phyloP scores from a whole-genome alignment of 352 stramenopile genomes.

The Globisporangium lucens region DNA sequence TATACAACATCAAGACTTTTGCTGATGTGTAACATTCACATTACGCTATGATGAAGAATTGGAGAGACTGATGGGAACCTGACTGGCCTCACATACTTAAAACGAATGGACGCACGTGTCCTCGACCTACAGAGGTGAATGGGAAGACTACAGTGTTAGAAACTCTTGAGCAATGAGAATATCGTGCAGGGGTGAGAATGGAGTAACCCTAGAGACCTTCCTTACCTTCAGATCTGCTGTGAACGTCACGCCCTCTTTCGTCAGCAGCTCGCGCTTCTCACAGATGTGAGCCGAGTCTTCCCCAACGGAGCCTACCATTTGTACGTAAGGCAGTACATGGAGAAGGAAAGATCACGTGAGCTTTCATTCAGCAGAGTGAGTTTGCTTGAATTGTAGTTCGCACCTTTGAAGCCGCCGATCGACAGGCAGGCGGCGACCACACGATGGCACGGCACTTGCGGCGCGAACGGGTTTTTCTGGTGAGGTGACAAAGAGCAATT shows the following conservation, averaged over 20 bases:
- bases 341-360: no score
- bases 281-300: conserved; percentile 57
- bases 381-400: background rate
- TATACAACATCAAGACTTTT: background rate
- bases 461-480: conserved; percentile 82
- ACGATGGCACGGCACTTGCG: conserved; percentile 72
- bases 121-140: conserved; percentile 35
- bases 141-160: background rate
- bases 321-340: background rate
- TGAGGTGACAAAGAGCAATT: background rate
- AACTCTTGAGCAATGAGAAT: background rate
- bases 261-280: conserved; percentile 64
- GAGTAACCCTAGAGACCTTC: background rate
- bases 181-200: background rate
- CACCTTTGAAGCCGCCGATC: conserved; percentile 77
- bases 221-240: conserved; percentile 57
- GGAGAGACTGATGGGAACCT: background rate
- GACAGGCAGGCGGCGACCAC: conserved; percentile 65
- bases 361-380: no score
- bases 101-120: conserved; percentile 49
- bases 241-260: conserved; percentile 65
- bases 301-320: conserved; percentile 42
- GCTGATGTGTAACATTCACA: conserved; percentile 1
- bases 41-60: background rate
- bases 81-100: background rate